A percentile compares a stretch with the other conserved stretches of the same genome.
Evolutionary conservation across 1,284 basidiomycete genomes (phyloP).

Genomic region (Malassezia sp.): DNA sequence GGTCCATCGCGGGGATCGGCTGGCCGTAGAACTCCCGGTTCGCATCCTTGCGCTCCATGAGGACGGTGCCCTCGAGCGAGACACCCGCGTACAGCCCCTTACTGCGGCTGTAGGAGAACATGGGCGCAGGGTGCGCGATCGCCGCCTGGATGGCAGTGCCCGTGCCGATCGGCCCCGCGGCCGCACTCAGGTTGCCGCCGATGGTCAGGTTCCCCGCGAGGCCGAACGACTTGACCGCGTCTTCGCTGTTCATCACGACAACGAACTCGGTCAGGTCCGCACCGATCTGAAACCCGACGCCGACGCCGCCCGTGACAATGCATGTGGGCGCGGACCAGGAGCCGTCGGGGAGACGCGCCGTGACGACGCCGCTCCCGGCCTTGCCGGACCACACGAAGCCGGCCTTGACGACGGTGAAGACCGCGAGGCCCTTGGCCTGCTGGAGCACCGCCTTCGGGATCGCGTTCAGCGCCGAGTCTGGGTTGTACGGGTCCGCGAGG

Average conservation of each 20-base stretch:
- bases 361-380: constrained; percentile 84
- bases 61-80: constrained; percentile 82
- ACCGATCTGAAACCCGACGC: constrained; percentile 87
- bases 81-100: constrained; percentile 86
- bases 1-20: constrained; percentile 72
- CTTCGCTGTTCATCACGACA: constrained; percentile 89
- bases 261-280: constrained; percentile 54
- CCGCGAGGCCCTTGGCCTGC: constrained; percentile 68
- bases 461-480: constrained; percentile 81
- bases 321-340: constrained; percentile 95
- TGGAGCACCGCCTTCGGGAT: constrained; percentile 89
- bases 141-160: constrained; percentile 80
- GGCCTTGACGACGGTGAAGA: constrained; percentile 75
- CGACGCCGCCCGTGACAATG: constrained; percentile 80
- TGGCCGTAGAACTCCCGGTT: constrained; percentile 80
- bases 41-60: constrained; percentile 81
- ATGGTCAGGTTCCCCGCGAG: constrained; percentile 92
- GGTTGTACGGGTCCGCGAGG: constrained; percentile 76
- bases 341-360: constrained; percentile 85
- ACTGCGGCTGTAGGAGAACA: constrained; percentile 84
- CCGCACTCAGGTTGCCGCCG: constrained; percentile 52
- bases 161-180: constrained; percentile 66
- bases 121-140: constrained; percentile 80
- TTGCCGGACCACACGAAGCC: constrained; percentile 94
- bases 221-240: constrained; percentile 87